Conservation (phyloP, 345 rosid species). For the Boechera retrofracta region DNA sequence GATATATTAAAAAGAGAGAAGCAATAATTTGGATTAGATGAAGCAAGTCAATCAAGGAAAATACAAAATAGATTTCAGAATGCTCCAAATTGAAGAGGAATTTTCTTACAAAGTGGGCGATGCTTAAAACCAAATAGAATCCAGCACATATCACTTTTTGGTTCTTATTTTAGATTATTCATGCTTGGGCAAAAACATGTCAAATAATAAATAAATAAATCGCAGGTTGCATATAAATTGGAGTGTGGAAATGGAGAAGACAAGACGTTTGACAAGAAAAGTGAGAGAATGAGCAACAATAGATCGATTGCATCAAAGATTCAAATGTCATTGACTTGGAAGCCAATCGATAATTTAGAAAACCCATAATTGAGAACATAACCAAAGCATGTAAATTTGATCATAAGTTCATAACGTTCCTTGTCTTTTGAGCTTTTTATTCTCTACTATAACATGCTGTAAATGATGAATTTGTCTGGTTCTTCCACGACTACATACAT, state of each 20-base stretch:
- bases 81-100: background rate
- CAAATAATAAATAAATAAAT: background rate
- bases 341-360: background rate
- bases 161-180: background rate
- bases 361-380: background rate
- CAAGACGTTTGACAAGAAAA: conserved; percentile 50
- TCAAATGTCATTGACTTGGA: background rate
- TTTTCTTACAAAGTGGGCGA: background rate
- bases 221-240: background rate
- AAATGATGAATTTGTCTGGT: background rate
- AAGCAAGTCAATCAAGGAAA: conserved; percentile 3
- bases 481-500: background rate
- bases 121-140: background rate
- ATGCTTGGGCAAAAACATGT: background rate
- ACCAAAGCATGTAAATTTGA: background rate
- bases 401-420: background rate
- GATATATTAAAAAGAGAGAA: conserved; percentile 17
- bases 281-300: conserved; percentile 37
- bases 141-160: background rate
- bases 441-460: background rate
- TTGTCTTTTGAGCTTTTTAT: background rate
- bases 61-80: background rate
- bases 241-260: conserved; percentile 48
- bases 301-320: background rate
- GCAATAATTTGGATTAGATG: conserved; percentile 4